Evolutionary conservation across 73 alveolate species (phyloP).

Genomic region (Paraurostyla sp.): DNA sequence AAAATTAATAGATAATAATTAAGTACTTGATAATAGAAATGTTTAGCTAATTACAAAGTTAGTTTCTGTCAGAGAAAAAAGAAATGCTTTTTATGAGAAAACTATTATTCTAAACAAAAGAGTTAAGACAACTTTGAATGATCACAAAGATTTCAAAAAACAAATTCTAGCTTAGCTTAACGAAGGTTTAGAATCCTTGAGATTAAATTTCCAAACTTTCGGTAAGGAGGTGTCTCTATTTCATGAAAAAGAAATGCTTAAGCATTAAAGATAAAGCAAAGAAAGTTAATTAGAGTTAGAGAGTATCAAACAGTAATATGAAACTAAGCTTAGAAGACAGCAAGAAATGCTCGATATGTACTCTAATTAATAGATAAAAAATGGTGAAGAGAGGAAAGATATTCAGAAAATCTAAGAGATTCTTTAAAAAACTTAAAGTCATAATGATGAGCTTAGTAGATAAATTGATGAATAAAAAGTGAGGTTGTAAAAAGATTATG

Average conservation of each 20-base stretch:
- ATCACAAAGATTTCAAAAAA: not conserved
- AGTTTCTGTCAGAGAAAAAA: not conserved
- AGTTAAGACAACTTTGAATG: not conserved
- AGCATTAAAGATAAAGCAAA: not conserved
- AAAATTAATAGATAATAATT: no score
- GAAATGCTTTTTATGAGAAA: not conserved
- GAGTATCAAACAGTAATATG: not conserved
- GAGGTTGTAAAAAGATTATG: not conserved
- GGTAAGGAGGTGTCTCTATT: not conserved
- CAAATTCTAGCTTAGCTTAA: not conserved
- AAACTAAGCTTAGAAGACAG: not conserved
- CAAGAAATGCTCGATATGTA: constrained; percentile 38
- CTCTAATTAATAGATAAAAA: not conserved
- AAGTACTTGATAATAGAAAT: constrained; percentile 16
- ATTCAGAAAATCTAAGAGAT: not conserved
- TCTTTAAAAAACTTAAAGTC: not conserved
- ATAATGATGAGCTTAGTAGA: not conserved
- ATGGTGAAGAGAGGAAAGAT: not conserved
- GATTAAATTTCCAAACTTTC: not conserved
- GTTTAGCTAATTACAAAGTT: not conserved
- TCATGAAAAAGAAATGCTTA: not conserved
- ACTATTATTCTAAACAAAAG: not conserved
- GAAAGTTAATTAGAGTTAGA: not conserved
- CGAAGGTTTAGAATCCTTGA: not conserved
- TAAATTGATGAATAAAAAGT: not conserved